Base-by-base conservation (phyloP, 2,329 filamentous ascomycete species). In the Fusarium sublunatum region DNA sequence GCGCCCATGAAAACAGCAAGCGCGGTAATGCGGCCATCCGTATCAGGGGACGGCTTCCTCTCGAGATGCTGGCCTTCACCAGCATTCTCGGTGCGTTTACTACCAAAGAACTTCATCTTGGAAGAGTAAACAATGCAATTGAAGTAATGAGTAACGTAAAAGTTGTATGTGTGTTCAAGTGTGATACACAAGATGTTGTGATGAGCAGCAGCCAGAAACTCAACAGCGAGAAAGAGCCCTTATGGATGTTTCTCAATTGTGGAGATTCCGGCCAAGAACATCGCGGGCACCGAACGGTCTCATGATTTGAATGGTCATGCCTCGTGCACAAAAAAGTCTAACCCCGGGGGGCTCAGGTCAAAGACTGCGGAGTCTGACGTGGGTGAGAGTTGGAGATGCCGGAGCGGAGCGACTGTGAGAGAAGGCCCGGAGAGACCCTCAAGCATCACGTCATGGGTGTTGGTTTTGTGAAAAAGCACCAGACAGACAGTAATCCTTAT, bases 1-100 rank as follows among this genome's bases (percentile, higher is more conserved):
- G 77, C 67, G 29, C 83, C 84, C 29, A 86, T 75, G 53, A 82
- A 75, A 64, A 78, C 72, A n/a, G 82, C 81, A 9, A 79, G 55
- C 32, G 77, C 56, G 32, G 79, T 82, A 34, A 79, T 51, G 25
- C 66, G 73, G 42, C 77, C 67, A n/a, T 65, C 65, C 0, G 46
- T 53, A 11, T 55, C 54, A 10, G 55, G 49, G 34, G 52, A 26
- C 25, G 53, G 34, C 22, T 58, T 61, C 26, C 47, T 49, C 29
- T 70, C 68, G 48, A 70, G 57, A 41, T 67, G 61, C 41, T 70
- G 49, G 22, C 57, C 58, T 11, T 70, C 58, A 19, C 54, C 62
- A 25, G 49, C 58, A 43, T 60, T 58, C 41, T 66, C 63, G 38
- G 54, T 51, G 50, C 63, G 63, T 54, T 66, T 66, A 39, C 36